Evolutionary conservation across 208 protist species (phyloP), one percentile per base, ranked within the genome.

Genomic region (Leishmania lainsoni): DNA sequence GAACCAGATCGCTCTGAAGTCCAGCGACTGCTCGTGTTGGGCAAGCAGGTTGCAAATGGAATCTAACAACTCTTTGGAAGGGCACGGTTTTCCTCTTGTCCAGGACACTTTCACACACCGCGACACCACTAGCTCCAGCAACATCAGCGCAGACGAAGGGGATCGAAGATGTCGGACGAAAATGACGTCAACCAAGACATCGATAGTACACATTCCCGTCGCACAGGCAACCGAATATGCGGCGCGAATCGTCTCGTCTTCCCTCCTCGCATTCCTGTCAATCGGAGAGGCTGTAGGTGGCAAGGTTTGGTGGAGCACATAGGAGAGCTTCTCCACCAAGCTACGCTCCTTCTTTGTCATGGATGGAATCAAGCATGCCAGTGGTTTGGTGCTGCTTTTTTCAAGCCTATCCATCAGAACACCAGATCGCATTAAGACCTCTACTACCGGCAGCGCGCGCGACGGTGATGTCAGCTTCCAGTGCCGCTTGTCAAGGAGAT

Each of bases 401-500:
- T 93, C 89, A n/a, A 95, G 76, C 5, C 84, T 86, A n/a, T 91
- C 87, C 10, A 95, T 70, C 1, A 93, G 58, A 5, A 91, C 89
- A 32, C 89, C 89, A 14, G 91, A 93, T 56, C 89, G 83, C 14
- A 86, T 70, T 35, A 95, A 77, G 35, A 93, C 84, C 49, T 80
- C 85, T 59, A 95, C 81, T 26, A 92, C 88, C 4, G 88, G 81
- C 22, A 95, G 80, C 9, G 91, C 83, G 29, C 86, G 81, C 16
- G 91, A 95, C n/a, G 91, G 91, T 12, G 86, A 89, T n/a, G 91
- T 86, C 81, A 92, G 85, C 52, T 95, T 86, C 91, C 91, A 95
- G 48, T 90, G 79, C 1, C 76, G 70, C 63, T 75, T 89, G 49
- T 91, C 81, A 4, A 92, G 71, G 10, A 94, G 80, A 20, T 48